A percentile compares a stretch with the other conserved stretches of the same genome.
phyloP scores from a whole-genome alignment of 2,329 filamentous ascomycete species.

The Samsoniella hepiali region DNA sequence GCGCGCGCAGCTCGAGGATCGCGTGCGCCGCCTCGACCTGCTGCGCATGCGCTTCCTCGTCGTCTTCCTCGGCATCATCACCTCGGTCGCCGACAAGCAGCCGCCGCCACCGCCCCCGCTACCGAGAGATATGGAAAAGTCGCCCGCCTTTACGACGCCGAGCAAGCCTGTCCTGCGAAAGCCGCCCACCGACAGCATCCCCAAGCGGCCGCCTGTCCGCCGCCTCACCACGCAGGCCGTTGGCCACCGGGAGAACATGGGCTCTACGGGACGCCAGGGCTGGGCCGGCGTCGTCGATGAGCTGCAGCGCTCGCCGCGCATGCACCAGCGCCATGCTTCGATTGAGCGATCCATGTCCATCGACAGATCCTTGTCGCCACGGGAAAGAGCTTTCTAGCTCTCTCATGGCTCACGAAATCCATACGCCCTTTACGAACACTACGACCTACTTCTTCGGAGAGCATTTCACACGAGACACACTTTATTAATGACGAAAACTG shows the following conservation, averaged over 20 bases:
- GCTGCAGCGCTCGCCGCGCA: conserved; percentile 56
- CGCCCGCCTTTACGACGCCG: conserved; percentile 28
- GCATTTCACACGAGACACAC: not conserved
- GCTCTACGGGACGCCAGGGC: conserved; percentile 48
- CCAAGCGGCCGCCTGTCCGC: conserved; percentile 47
- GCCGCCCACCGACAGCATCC: conserved; percentile 43
- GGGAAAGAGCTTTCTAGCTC: not conserved
- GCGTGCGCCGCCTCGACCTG: conserved; percentile 56
- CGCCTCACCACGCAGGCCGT: conserved; percentile 53
- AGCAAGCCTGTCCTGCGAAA: conserved; percentile 37
- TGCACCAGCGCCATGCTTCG: conserved; percentile 61
- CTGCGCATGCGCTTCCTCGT: conserved; percentile 63
- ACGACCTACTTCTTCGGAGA: not conserved
- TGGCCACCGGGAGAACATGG: conserved; percentile 48
- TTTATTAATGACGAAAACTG: conserved; percentile 4
- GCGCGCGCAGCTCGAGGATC: conserved; percentile 52
- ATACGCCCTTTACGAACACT: conserved; percentile 1
- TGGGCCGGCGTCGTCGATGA: conserved; percentile 64
- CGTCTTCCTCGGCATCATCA: conserved; percentile 60
- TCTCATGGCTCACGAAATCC: not conserved
- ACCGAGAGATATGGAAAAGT: conserved; percentile 35
- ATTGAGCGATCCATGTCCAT: conserved; percentile 55
- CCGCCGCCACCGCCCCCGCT: conserved; percentile 30
- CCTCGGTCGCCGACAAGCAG: conserved; percentile 35
- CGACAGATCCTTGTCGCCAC: conserved; percentile 41